Conservation (phyloP, 345 rosid genomes). For the Toxicodendron radicans region DNA sequence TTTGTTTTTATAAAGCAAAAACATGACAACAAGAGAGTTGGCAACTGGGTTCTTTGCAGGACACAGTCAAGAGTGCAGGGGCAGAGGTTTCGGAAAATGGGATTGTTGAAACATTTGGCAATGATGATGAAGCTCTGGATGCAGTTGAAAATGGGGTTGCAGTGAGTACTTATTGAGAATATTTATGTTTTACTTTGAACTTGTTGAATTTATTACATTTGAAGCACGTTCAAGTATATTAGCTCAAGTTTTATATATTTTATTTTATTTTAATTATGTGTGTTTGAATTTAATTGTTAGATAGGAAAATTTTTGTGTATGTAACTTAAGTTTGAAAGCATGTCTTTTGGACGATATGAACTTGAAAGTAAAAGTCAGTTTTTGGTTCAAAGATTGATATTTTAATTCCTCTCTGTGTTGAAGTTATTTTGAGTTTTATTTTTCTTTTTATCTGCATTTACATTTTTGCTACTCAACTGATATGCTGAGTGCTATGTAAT, state of each 20-base stretch:
- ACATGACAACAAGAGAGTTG: background rate
- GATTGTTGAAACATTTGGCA: conserved; percentile 68
- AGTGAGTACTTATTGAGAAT: conserved; percentile 38
- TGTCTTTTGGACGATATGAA: background rate
- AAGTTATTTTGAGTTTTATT: background rate
- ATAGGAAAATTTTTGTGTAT: too few relatives aligned
- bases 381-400: background rate
- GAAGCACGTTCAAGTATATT: too few relatives aligned
- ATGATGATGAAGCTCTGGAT: conserved; percentile 84
- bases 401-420: background rate
- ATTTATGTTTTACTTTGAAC: background rate
- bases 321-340: background rate
- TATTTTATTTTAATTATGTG: background rate
- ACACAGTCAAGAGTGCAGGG: conserved; percentile 50
- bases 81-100: conserved; percentile 78
- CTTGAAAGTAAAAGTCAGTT: background rate
- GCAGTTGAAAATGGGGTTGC: conserved; percentile 64
- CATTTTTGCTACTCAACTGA: background rate
- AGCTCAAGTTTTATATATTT: background rate
- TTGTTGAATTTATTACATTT: too few relatives aligned
- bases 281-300: background rate
- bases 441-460: background rate
- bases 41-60: conserved; percentile 36
- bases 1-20: too few relatives aligned
- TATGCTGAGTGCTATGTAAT: background rate